These are phyloP conservation scores for Lentinus brumalis DNA, from an alignment of 768 basidiomycete species.

Conservation along the genomic window DNA sequence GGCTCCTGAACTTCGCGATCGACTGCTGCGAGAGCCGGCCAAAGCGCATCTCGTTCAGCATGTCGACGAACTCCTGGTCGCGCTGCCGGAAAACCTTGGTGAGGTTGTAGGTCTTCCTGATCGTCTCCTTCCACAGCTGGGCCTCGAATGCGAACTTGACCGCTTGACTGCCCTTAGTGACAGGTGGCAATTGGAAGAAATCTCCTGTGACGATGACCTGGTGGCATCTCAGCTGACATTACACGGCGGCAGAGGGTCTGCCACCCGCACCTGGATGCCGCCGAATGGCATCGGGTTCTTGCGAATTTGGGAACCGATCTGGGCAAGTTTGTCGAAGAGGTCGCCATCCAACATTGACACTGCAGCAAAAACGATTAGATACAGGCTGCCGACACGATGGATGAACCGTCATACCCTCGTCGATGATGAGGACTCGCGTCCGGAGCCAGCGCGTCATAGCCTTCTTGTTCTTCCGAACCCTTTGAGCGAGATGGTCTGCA, in stretches of 20 bases:
- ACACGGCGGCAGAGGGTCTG: not conserved
- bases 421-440: conserved; percentile 82
- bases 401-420: conserved; percentile 57
- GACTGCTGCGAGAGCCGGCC: conserved; percentile 69
- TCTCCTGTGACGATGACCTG: conserved; percentile 93
- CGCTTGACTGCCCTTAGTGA: conserved; percentile 54
- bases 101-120: conserved; percentile 86
- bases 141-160: conserved; percentile 96
- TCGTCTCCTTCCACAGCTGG: conserved; percentile 66
- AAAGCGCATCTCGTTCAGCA: conserved; percentile 99
- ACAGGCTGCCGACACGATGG: not conserved
- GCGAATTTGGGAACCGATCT: conserved; percentile 65
- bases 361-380: conserved; percentile 32
- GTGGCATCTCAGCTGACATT: no score
- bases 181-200: conserved; percentile 97
- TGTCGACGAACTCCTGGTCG: conserved; percentile 80
- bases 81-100: conserved; percentile 95
- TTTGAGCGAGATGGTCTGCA: conserved; percentile 60
- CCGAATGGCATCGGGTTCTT: conserved; percentile 79
- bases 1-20: conserved; percentile 64
- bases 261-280: conserved; percentile 77
- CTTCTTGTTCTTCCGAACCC: conserved; percentile 83
- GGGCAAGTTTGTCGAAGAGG: conserved; percentile 87
- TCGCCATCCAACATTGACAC: conserved; percentile 98
- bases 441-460: conserved; percentile 77